phyloP scores from a whole-genome alignment of 768 basidiomycete genomes.

The Daedaleopsis nitida region DNA sequence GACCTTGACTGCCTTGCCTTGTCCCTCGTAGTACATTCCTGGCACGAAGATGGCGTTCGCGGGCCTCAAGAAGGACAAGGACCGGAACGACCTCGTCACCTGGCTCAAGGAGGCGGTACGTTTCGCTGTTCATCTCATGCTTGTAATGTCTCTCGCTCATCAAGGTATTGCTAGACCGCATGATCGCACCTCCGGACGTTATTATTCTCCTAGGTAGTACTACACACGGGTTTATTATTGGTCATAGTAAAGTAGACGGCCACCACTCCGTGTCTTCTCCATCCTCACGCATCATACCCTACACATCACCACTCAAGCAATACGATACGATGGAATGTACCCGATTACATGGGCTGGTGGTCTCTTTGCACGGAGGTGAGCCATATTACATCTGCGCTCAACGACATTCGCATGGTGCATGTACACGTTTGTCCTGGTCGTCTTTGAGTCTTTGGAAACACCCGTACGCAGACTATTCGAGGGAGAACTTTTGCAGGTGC shows the following conservation, averaged over 20 bases:
- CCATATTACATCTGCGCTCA: no score
- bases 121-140: constrained; percentile 10
- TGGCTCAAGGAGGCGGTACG: constrained; percentile 76
- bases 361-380: no score
- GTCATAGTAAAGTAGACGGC: constrained; percentile 27
- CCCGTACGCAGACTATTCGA: no score
- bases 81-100: constrained; percentile 92
- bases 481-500: no score
- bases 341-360: no score
- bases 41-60: constrained; percentile 99
- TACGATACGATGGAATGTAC: constrained; percentile 11
- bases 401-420: no score
- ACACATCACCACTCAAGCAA: constrained; percentile 10
- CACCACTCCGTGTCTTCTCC: constrained; percentile 17
- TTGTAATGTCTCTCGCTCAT: neutral
- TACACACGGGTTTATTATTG: constrained; percentile 17
- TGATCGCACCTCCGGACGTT: constrained; percentile 10
- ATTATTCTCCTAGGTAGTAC: constrained; percentile 9
- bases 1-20: neutral
- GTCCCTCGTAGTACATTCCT: constrained; percentile 72
- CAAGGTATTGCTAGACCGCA: constrained; percentile 7
- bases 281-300: neutral
- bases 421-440: no score
- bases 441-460: no score
- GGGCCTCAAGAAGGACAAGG: constrained; percentile 98